These are phyloP conservation scores for Fusarium chaquense DNA, from an alignment of 2,329 filamentous ascomycete species.

Conservation along the genomic window DNA sequence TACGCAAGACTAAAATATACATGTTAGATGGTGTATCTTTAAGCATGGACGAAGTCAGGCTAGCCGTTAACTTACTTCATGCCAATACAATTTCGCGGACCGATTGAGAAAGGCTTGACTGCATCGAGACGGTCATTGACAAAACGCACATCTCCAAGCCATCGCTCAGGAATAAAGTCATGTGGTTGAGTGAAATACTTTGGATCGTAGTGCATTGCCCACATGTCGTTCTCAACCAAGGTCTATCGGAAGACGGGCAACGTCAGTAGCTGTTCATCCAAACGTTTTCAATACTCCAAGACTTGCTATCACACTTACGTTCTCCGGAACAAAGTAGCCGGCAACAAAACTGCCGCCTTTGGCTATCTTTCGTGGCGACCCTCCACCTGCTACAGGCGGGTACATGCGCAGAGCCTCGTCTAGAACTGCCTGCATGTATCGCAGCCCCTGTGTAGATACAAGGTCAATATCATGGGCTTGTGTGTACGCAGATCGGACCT, in stretches of 20 bases:
- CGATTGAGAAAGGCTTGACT: background rate
- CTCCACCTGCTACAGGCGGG: constrained; percentile 20
- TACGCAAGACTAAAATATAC: background rate
- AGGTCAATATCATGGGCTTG: constrained; percentile 14
- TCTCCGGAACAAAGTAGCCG: constrained; percentile 17
- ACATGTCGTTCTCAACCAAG: background rate
- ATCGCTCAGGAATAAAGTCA: background rate
- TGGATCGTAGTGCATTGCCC: background rate
- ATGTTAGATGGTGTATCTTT: background rate
- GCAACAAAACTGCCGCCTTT: constrained; percentile 14
- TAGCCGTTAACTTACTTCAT: background rate
- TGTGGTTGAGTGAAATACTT: background rate
- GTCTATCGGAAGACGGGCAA: background rate
- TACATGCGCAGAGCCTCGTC: constrained; percentile 30
- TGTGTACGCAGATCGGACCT: constrained; percentile 10
- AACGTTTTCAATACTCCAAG: too few species aligned
- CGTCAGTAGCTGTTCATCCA: background rate
- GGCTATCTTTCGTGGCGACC: constrained; percentile 22
- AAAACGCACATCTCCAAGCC: background rate
- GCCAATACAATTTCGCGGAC: background rate
- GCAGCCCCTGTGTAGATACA: constrained; percentile 18
- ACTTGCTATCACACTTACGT: background rate
- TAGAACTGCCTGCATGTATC: constrained; percentile 17
- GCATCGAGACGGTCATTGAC: background rate
- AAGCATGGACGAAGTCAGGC: background rate